Evolutionary conservation across 768 basidiomycete genomes (phyloP).

Genomic region (Cystobasidium ongulense): DNA sequence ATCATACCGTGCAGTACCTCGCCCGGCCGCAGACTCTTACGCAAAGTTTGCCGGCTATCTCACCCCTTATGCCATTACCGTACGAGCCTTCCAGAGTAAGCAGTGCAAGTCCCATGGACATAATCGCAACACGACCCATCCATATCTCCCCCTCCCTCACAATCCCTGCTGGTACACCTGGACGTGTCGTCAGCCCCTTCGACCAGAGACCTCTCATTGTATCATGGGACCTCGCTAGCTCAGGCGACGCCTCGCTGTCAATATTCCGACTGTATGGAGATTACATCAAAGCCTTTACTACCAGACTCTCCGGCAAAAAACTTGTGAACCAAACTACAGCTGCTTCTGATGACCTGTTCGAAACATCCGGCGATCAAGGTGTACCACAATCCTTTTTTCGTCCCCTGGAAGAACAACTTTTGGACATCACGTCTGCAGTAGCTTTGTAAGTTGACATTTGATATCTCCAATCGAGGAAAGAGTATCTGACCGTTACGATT

Average conservation of each 20-base stretch:
- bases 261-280: not conserved
- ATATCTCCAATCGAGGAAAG: no score
- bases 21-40: conserved; percentile 64
- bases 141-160: conserved; percentile 56
- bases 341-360: not conserved
- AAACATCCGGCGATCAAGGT: not conserved
- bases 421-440: not conserved
- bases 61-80: conserved; percentile 27
- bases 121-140: conserved; percentile 18
- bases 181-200: conserved; percentile 57
- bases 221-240: conserved; percentile 58
- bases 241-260: not conserved
- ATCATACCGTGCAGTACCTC: conserved; percentile 69
- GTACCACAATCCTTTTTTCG: not conserved
- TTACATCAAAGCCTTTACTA: not conserved
- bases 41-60: conserved; percentile 58
- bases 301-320: not conserved
- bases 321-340: not conserved
- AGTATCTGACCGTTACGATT: no score
- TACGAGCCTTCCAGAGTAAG: conserved; percentile 27
- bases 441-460: not conserved
- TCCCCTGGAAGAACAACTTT: not conserved
- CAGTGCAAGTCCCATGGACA: not conserved
- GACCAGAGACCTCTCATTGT: conserved; percentile 65
- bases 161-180: conserved; percentile 60